Conservation (phyloP, 306 rosid species). For the Cicer judaicum region DNA sequence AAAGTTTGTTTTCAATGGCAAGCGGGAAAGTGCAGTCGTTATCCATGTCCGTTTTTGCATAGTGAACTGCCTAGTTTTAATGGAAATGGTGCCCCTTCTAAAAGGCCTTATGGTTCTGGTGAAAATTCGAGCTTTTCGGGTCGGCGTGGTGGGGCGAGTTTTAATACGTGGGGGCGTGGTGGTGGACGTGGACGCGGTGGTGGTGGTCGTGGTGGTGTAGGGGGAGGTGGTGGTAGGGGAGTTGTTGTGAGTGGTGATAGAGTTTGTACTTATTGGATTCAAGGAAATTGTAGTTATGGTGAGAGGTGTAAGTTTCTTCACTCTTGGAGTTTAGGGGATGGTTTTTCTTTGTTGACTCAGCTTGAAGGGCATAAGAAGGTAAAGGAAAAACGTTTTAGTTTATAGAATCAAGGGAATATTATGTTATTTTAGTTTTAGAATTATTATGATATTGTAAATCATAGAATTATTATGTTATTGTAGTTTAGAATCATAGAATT, state of each 20-base stretch:
- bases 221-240: slow-evolving; percentile 41
- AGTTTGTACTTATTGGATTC: slow-evolving; percentile 76
- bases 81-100: slow-evolving; percentile 66
- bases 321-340: slow-evolving; percentile 87
- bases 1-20: slow-evolving; percentile 93
- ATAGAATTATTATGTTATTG: slow-evolving; percentile 2
- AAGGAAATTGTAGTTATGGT: slow-evolving; percentile 78
- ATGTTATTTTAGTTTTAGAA: background rate
- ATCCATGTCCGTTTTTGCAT: slow-evolving; percentile 77
- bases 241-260: slow-evolving; percentile 72
- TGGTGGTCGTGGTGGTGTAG: slow-evolving; percentile 35
- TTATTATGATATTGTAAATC: background rate
- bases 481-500: background rate
- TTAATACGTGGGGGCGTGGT: slow-evolving; percentile 60
- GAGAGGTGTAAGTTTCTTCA: slow-evolving; percentile 83
- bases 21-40: slow-evolving; percentile 89
- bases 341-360: slow-evolving; percentile 73
- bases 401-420: background rate
- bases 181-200: slow-evolving; percentile 56
- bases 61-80: slow-evolving; percentile 60
- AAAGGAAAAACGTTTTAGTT: background rate
- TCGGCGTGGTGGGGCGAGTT: slow-evolving; percentile 58
- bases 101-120: slow-evolving; percentile 61
- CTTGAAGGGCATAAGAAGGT: slow-evolving; percentile 96
- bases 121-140: slow-evolving; percentile 60